A percentile compares a stretch with the other conserved stretches of the same genome.
Conservation (phyloP, 371 early-diverging fungal species). For the Rhizopus arrhizus region DNA sequence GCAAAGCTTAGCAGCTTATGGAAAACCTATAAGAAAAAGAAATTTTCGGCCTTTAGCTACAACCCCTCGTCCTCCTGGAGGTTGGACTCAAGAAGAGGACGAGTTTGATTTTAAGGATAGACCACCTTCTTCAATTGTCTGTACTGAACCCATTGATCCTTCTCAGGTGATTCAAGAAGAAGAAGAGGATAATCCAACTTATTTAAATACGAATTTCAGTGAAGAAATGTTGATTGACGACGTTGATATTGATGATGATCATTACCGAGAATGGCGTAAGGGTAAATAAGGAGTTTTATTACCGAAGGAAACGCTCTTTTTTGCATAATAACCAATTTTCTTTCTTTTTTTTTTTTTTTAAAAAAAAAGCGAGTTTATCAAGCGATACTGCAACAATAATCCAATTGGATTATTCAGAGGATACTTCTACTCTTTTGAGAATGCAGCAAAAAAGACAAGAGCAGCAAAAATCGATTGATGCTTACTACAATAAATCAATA, state of each 20-base stretch:
- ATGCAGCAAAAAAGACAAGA: constrained; percentile 42
- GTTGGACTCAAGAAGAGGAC: constrained; percentile 23
- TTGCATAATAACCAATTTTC: background rate
- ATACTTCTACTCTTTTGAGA: constrained; percentile 24
- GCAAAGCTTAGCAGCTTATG: constrained; percentile 45
- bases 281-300: constrained; percentile 13
- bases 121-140: constrained; percentile 44
- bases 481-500: constrained; percentile 23
- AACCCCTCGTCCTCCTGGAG: constrained; percentile 2
- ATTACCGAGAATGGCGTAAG: constrained; percentile 18
- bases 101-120: constrained; percentile 46
- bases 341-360: constrained; percentile 4
- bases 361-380: constrained; percentile 14
- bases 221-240: background rate
- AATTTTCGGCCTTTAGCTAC: constrained; percentile 12
- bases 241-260: background rate
- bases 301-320: background rate
- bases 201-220: constrained; percentile 1
- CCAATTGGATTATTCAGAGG: background rate
- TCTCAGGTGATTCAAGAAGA: constrained; percentile 1
- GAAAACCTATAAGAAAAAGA: background rate
- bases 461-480: constrained; percentile 40
- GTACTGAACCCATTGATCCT: constrained; percentile 20
- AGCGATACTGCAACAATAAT: constrained; percentile 20
- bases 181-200: constrained; percentile 4